Conservation (phyloP, 495 filamentous ascomycete genomes). For the Annulohypoxylon moriforme region DNA sequence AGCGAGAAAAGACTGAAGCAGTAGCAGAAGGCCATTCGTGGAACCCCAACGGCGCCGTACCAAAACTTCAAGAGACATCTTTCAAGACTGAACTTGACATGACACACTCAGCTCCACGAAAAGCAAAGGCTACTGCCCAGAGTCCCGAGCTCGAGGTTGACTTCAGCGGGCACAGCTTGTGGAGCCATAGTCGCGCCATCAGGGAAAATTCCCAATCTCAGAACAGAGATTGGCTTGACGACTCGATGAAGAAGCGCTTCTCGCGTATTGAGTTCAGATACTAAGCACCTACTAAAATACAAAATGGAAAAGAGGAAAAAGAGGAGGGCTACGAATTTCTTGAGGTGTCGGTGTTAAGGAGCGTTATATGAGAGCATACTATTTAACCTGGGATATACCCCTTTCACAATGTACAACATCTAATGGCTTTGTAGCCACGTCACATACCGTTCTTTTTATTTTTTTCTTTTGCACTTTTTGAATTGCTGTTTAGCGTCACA, state of each 20-base stretch:
- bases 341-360: conserved; percentile 18
- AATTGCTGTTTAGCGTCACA: conserved; percentile 12
- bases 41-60: not conserved
- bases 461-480: conserved; percentile 17
- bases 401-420: conserved; percentile 32
- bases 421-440: conserved; percentile 24
- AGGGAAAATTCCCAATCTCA: not conserved
- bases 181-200: conserved; percentile 19
- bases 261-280: conserved; percentile 45
- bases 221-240: conserved; percentile 44
- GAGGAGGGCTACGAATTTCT: not conserved
- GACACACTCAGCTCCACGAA: conserved; percentile 2
- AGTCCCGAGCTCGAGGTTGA: conserved; percentile 1
- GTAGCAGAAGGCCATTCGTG: conserved; percentile 9
- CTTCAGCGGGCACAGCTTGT: conserved; percentile 32
- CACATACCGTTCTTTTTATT: conserved; percentile 29
- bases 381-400: conserved; percentile 28
- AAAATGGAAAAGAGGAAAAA: not conserved
- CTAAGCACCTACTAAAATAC: conserved; percentile 16
- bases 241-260: conserved; percentile 44
- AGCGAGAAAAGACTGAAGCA: not conserved
- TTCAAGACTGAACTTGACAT: not conserved
- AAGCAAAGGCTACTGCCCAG: not conserved
- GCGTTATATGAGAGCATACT: conserved; percentile 26
- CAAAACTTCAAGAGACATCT: not conserved